phyloP scores from a whole-genome alignment of 176 grass and related monocot genomes.

The Rhynchospora breviuscula region DNA sequence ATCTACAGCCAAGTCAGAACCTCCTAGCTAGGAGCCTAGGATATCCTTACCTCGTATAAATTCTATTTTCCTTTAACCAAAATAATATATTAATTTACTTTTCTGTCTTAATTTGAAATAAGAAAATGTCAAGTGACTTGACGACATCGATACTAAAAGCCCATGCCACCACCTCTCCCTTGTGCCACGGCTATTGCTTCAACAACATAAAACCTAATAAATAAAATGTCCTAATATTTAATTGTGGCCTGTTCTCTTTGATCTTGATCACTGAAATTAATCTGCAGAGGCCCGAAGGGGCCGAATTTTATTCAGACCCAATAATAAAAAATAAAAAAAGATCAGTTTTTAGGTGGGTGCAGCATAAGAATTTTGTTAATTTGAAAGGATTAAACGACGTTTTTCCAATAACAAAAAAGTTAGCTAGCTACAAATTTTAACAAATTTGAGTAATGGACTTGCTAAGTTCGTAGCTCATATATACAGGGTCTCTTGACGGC shows the following conservation, averaged over 20 bases:
- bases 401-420: no score
- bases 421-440: no score
- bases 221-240: slow-evolving; percentile 56
- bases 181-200: slow-evolving; percentile 81
- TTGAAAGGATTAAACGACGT: no score
- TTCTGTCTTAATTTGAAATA: not conserved
- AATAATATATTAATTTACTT: not conserved
- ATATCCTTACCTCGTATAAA: not conserved
- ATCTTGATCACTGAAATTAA: slow-evolving; percentile 24
- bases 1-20: not conserved
- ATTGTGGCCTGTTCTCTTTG: slow-evolving; percentile 57
- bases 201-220: slow-evolving; percentile 70
- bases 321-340: no score
- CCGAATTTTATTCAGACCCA: slow-evolving; percentile 42
- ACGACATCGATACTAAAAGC: slow-evolving; percentile 61
- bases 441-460: no score
- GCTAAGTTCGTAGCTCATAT: no score
- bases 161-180: slow-evolving; percentile 65
- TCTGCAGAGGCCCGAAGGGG: slow-evolving; percentile 51
- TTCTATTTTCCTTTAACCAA: not conserved
- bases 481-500: no score
- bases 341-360: no score
- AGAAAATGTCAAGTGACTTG: slow-evolving; percentile 31
- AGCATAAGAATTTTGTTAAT: no score
- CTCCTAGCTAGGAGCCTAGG: no score